Evolutionary conservation across 805 yeast species (phyloP), one percentile per base, ranked within the genome.

Genomic region (Kuraishia capsulata): DNA sequence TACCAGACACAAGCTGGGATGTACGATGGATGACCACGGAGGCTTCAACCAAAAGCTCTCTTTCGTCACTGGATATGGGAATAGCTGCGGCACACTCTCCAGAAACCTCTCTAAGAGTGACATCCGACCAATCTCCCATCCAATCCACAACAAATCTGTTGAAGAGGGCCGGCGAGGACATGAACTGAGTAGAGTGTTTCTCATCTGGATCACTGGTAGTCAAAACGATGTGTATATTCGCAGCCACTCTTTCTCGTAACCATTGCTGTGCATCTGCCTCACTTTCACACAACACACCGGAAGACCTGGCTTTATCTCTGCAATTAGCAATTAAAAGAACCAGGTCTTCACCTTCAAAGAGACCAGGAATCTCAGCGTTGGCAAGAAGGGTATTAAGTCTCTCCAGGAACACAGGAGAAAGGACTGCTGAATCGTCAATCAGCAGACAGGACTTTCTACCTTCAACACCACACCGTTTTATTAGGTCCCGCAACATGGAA

Each of bases 301-400:
- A 76, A 3, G 70, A 53, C 29, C 69, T 67, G 0, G 84, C 68
- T 35, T 71, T 77, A 11, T 76, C 78, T 9, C 66, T 57, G 41
- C 94, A 78, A 2, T 70, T 47, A 2, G 56, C 56, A 63, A 83
- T 61, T 40, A 89, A 59, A 2, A 64, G 42, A 0, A 59, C 60
- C 37, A 64, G 69, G 6, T 84, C 89, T 8, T 85, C 94, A 0
- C 78, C 88, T 40, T 75, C 83, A 54, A 86, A 90, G 11, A 90
- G 61, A 3, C 95, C 96, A 1, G 96, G 96, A 29, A 88, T 70
- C 50, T 90, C 97, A 0, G 95, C 84, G 56, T 90, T 90, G 0
- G 97, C 96, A 29, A 90, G 66, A n/a, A 90, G 61, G 0, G 95
- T 85, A 49, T 90, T 90, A 92, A 90, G 87, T 43, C 95, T 64